Conservation (phyloP, 768 basidiomycete species). For the Pulveroboletus ravenelii region DNA sequence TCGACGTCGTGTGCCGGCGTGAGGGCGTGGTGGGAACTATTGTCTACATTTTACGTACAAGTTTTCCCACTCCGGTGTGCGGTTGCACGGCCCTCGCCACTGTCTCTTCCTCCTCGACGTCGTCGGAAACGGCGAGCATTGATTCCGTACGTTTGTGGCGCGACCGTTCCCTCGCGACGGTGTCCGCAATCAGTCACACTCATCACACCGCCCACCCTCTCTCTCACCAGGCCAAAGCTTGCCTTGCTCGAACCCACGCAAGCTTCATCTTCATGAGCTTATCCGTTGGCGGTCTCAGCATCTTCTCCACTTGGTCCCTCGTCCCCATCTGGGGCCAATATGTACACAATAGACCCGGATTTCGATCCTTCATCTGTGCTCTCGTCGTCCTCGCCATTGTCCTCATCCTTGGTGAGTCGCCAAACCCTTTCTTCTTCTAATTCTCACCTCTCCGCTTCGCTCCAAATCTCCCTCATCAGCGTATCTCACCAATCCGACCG, state of each 20-base stretch:
- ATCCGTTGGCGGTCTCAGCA: constrained; percentile 57
- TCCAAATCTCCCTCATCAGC: constrained; percentile 61
- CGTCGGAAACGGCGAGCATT: constrained; percentile 14
- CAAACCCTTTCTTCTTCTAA: not conserved
- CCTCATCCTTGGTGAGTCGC: constrained; percentile 64
- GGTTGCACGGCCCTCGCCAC: constrained; percentile 8
- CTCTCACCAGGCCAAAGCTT: constrained; percentile 30
- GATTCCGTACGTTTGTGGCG: constrained; percentile 8
- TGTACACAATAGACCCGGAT: constrained; percentile 54
- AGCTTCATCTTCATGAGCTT: constrained; percentile 56
- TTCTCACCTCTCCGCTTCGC: not conserved
- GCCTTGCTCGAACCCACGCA: constrained; percentile 36
- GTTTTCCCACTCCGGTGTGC: constrained; percentile 25
- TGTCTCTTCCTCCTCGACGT: constrained; percentile 13
- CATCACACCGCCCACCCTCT: constrained; percentile 26
- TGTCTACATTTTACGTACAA: constrained; percentile 16
- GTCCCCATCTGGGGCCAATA: constrained; percentile 47
- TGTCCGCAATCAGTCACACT: constrained; percentile 38
- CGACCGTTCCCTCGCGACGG: constrained; percentile 32
- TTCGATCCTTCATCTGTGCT: constrained; percentile 67
- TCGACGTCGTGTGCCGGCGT: not conserved
- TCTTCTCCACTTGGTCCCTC: constrained; percentile 55
- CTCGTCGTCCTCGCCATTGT: constrained; percentile 64
- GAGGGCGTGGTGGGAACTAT: constrained; percentile 11
- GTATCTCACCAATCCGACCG: constrained; percentile 91